Base-by-base conservation (phyloP, 257 asterid genomes). In the Ehretia macrophylla region DNA sequence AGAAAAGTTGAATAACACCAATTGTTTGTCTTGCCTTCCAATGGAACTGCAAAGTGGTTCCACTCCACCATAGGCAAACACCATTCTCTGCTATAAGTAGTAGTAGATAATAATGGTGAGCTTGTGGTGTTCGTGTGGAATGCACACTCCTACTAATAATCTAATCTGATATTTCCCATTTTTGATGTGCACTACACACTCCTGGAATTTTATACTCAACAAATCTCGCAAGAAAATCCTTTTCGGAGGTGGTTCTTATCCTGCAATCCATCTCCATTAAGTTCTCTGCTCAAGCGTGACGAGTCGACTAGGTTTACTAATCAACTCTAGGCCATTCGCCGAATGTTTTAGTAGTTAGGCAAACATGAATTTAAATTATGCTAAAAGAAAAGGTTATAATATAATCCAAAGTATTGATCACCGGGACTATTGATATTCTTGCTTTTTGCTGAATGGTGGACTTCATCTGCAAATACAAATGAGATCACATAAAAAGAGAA, bases 121-220 rank as follows among this genome's bases (percentile, higher is more conserved):
- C 56, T 17, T 51, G 56, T 51, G 56, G 56, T 14, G 16, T 51
- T 19, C 13, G 56, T 51, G 56, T 51, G 56, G 32, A 51, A 18
- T 6, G 22, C 56, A 51, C 35, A 51, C 56, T 51, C 32, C 32
- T 1, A 5, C 56, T 19, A 50, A n/a, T 50, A 50, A 6, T 50
- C n/a, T 50, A 50, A 4, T 50, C 55, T 50, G 18, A 38, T 38
- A 38, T 38, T 12, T 50, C 27, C 10, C 55, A 17, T 17, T 19
- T 19, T 51, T 11, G 4, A 0, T 21, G 17, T 20, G 38, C 37
- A 52, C 14, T 27, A n/a, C 57, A 52, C 35, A 52, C 57, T 52
- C 17, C 32, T 27, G 19, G 6, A 51, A 51, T 51, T 51, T 51
- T 51, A 51, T 51, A 51, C 57, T 52, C 55, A 18, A 10, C 32